phyloP scores from a whole-genome alignment of 495 filamentous ascomycete species.

The Xylaria grammica region DNA sequence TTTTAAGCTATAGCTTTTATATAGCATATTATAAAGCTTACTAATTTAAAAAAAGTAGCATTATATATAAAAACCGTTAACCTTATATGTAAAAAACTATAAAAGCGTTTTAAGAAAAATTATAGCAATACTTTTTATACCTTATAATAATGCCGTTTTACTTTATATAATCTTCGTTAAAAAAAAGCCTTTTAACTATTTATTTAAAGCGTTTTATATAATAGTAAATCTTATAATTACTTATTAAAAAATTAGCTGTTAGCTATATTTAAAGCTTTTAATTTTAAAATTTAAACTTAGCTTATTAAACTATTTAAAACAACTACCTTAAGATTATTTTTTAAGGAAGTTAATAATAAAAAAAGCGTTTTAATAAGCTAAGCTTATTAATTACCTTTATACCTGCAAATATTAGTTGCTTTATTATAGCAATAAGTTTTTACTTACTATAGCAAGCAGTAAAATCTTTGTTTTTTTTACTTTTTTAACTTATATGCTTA shows the following conservation, averaged over 20 bases:
- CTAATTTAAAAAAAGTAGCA: no score
- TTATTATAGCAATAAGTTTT: background rate
- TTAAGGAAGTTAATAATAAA: background rate
- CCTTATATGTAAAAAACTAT: no score
- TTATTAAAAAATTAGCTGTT: constrained; percentile 2
- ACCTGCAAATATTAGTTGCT: background rate
- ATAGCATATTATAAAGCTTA: no score
- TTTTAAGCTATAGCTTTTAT: no score
- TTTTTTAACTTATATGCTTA: constrained; percentile 1
- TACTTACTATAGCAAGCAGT: background rate
- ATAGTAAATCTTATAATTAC: constrained; percentile 1
- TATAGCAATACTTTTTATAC: no score
- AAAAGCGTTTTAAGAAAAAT: no score
- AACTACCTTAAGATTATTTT: background rate
- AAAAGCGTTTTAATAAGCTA: background rate
- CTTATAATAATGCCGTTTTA: no score
- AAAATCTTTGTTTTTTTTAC: background rate
- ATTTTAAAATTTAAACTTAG: background rate
- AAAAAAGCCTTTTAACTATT: constrained; percentile 4
- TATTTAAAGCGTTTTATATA: background rate
- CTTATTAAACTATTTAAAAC: background rate
- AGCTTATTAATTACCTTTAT: background rate
- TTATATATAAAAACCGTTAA: no score
- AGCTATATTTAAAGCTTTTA: no score
- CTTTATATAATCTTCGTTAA: background rate